Percentiles rank a stretch among this genome's conserved stretches.
Conservation (phyloP, 2,329 filamentous ascomycete species). For the Xylaria sp. region DNA sequence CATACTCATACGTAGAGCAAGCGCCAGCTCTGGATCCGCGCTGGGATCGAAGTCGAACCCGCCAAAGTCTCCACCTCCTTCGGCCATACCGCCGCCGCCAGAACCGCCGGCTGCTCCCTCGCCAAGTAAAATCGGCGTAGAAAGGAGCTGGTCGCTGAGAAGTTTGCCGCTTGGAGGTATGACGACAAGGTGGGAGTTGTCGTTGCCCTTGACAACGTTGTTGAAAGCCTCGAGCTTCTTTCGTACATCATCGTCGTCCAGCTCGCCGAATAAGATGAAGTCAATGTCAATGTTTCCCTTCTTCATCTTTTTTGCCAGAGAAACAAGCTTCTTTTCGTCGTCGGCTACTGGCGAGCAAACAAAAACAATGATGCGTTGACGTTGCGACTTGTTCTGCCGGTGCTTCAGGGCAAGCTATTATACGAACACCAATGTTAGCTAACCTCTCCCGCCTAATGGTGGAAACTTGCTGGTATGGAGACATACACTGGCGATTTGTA, state of each 20-base stretch:
- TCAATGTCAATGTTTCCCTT: conserved; percentile 95
- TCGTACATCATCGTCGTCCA: conserved; percentile 86
- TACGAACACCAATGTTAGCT: conserved; percentile 41
- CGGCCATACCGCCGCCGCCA: conserved; percentile 67
- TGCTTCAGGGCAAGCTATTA: conserved; percentile 92
- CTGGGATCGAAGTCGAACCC: conserved; percentile 92
- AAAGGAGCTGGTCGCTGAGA: conserved; percentile 89
- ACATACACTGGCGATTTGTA: conserved; percentile 92
- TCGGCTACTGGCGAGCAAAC: conserved; percentile 93
- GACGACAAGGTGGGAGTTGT: conserved; percentile 90
- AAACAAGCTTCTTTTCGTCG: conserved; percentile 86
- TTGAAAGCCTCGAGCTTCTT: conserved; percentile 96
- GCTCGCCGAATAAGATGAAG: conserved; percentile 93
- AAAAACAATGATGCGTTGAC: conserved; percentile 96
- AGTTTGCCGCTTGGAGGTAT: conserved; percentile 92
- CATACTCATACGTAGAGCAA: conserved; percentile 96
- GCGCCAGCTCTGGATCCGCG: conserved; percentile 90
- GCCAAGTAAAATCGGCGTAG: conserved; percentile 88
- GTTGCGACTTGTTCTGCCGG: conserved; percentile 96
- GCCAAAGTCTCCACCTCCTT: conserved; percentile 72
- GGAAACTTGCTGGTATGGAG: neutral
- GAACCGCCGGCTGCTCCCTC: conserved; percentile 72
- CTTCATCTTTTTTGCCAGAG: conserved; percentile 98
- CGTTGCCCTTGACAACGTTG: conserved; percentile 88
- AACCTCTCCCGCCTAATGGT: neutral